These are phyloP conservation scores for Baorangia bicolor DNA, from an alignment of 768 basidiomycete genomes.

Conservation along the genomic window DNA sequence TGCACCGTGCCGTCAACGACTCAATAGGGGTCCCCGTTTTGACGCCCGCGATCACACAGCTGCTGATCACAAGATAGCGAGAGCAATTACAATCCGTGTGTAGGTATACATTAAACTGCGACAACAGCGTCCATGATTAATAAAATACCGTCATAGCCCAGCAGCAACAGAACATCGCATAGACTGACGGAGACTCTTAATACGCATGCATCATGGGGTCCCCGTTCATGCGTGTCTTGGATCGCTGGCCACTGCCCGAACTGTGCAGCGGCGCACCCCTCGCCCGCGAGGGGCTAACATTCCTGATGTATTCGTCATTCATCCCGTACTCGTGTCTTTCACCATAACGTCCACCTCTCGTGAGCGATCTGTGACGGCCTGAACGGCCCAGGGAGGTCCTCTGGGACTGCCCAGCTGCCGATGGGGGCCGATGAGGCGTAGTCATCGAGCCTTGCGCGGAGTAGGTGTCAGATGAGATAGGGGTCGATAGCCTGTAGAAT, in stretches of 20 bases:
- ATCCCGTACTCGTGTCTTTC: background rate
- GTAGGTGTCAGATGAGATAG: background rate
- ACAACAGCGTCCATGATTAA: background rate
- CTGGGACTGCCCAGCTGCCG: background rate
- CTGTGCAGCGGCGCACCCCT: background rate
- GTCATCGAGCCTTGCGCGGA: background rate
- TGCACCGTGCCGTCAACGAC: no score
- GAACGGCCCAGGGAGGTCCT: background rate
- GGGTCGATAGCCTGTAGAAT: background rate
- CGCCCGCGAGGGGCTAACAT: slow-evolving; percentile 2
- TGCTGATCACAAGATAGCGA: no score
- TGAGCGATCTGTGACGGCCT: background rate
- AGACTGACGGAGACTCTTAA: background rate
- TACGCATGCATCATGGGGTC: background rate
- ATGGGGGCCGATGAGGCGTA: background rate
- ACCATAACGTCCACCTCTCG: background rate
- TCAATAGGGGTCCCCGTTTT: no score
- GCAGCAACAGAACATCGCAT: background rate
- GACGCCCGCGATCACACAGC: no score
- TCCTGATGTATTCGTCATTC: background rate
- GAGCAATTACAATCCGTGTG: background rate
- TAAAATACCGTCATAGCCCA: background rate
- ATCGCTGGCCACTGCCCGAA: background rate
- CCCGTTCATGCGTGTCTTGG: background rate
- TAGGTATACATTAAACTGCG: background rate